These are phyloP conservation scores for Marasmius tenuissimus DNA, from an alignment of 1,284 basidiomycete genomes.

Conservation along the genomic window DNA sequence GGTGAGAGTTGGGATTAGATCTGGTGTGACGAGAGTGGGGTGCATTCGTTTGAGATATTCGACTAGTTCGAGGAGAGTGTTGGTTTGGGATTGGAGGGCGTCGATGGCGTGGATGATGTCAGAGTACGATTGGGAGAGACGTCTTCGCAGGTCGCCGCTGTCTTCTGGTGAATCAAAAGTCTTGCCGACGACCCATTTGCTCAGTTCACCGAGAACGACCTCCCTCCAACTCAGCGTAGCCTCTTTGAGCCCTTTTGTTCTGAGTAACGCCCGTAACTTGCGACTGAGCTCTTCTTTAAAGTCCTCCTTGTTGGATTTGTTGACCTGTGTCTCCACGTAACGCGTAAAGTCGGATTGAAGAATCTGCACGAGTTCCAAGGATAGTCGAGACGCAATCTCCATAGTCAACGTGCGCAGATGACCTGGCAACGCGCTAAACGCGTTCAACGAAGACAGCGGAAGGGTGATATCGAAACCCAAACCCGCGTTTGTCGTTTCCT, in stretches of 20 bases:
- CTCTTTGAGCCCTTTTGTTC: slow-evolving; percentile 74
- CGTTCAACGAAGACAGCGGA: slow-evolving; percentile 62
- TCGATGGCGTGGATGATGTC: not conserved
- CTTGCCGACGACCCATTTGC: not conserved
- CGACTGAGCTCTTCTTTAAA: slow-evolving; percentile 68
- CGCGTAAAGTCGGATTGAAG: slow-evolving; percentile 69
- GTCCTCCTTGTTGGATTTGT: slow-evolving; percentile 24
- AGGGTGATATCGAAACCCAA: slow-evolving; percentile 20
- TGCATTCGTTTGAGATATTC: not conserved
- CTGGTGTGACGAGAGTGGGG: not conserved
- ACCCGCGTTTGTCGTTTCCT: not conserved
- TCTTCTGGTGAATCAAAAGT: slow-evolving; percentile 7
- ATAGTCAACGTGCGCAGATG: slow-evolving; percentile 65
- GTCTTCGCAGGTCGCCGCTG: too few species aligned
- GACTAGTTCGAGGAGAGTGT: slow-evolving; percentile 1
- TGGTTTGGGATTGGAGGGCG: not conserved
- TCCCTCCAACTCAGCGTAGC: slow-evolving; percentile 78
- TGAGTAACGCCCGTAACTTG: slow-evolving; percentile 71
- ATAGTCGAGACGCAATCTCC: slow-evolving; percentile 78
- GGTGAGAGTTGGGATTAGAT: slow-evolving; percentile 30
- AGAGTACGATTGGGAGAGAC: too few species aligned
- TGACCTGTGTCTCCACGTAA: slow-evolving; percentile 35
- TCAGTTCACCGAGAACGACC: slow-evolving; percentile 66
- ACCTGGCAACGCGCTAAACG: slow-evolving; percentile 70
- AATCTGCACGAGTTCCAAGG: slow-evolving; percentile 72